Base-by-base conservation (phyloP, 768 basidiomycete species). In the Leccinellum albellum region DNA sequence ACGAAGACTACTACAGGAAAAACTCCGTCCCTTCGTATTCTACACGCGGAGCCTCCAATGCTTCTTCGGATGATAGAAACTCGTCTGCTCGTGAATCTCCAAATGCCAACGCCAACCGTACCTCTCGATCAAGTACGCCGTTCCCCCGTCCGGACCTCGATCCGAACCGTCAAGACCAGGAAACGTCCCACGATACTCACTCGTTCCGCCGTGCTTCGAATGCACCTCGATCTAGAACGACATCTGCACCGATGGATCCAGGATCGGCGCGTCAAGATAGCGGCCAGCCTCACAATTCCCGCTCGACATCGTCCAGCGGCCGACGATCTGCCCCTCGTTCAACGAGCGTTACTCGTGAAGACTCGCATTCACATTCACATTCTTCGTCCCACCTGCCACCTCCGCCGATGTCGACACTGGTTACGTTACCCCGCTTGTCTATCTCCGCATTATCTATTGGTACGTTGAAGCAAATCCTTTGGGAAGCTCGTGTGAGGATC, bases 391-490 rank as follows among this genome's bases (percentile, higher is more conserved):
- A 74, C 3, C 53, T 75, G 0, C 69, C 66, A 24, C 70, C 83
- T 52, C 67, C 80, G 3, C 89, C 10, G 75, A 87, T 45, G 82
- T 96, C 32, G 79, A 89, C 60, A 37, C 77, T 97, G 4, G 75
- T 95, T 2, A 74, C 75, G 0, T 85, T 91, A 78, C 71, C 82
- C 0, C 67, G 77, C 1, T 81, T 80, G 7, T 76, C 78, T 14
- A 72, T 95, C n/a, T 69, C 78, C 2, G 71, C 78, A 3, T 76
- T 96, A 14, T 83, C 87, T 7, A 83, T 95, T 53, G 75, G 83
- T 23, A 73, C 79, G n/a, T 76, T 97, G 48, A 97, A 97, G 69
- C 78, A 79, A 2, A 80, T 96, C 20, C 71, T 97, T 21, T 91
- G 85, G 66, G 84, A 84, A 53, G 91, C 94, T 61, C 92, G 89